Evolutionary conservation across 1,139 yeast genomes (phyloP).

Genomic region (Geotrichum carabidarum): DNA sequence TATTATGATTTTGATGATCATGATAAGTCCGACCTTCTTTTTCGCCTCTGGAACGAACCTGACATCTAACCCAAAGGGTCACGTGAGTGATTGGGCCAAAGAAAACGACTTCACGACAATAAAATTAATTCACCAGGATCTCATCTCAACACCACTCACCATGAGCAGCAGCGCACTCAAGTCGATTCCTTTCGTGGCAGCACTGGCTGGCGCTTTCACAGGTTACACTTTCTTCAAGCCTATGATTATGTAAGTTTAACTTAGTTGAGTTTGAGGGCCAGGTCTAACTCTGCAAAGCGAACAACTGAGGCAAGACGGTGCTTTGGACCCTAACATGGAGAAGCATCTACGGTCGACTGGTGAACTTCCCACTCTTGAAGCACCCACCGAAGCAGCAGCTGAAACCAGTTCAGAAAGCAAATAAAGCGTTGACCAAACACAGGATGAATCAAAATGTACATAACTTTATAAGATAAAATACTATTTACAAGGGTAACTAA

Average conservation of each 20-base stretch:
- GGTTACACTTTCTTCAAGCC: conserved; percentile 18
- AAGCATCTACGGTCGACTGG: background rate
- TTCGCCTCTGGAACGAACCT: too few relatives aligned
- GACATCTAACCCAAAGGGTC: background rate
- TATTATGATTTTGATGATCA: too few relatives aligned
- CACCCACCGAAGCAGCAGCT: background rate
- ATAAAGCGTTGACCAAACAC: background rate
- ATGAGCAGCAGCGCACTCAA: conserved; percentile 13
- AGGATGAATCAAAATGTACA: too few relatives aligned
- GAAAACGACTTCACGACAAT: background rate
- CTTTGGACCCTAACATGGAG: conserved; percentile 11
- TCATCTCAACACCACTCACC: background rate
- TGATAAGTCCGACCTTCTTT: too few relatives aligned
- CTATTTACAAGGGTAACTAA: background rate
- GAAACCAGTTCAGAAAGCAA: background rate
- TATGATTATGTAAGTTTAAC: conserved; percentile 15
- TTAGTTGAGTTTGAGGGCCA: background rate
- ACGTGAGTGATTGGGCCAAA: background rate
- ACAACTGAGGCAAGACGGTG: conserved; percentile 17
- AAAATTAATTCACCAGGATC: background rate
- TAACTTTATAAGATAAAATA: too few relatives aligned
- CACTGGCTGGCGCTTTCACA: conserved; percentile 12
- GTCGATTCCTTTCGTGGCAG: conserved; percentile 17
- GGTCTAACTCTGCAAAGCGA: conserved; percentile 8
- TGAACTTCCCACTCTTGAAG: background rate